Percentiles rank a stretch among this genome's conserved stretches.
phyloP scores from a whole-genome alignment of 208 protist genomes.

The Trichomonas gallinae region DNA sequence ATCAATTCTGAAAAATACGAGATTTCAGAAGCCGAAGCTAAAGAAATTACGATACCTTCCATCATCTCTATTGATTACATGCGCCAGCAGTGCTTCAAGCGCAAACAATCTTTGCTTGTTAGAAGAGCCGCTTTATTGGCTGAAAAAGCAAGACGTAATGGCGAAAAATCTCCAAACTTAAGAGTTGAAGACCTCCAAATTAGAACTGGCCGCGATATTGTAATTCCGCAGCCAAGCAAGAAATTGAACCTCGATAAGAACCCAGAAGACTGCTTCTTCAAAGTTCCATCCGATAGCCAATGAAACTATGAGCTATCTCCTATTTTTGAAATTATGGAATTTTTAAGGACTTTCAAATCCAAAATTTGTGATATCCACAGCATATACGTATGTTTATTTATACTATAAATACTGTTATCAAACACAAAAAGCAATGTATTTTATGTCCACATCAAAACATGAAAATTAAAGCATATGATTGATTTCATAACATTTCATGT shows the following conservation, averaged over 20 bases:
- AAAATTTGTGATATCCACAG: too few species aligned
- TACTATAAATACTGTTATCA: too few species aligned
- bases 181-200: not conserved
- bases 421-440: too few species aligned
- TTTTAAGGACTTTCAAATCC: too few species aligned
- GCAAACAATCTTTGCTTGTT: not conserved
- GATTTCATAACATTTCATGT: too few species aligned
- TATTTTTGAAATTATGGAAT: too few species aligned
- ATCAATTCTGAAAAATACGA: not conserved
- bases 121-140: not conserved
- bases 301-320: too few species aligned
- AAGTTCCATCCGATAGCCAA: not conserved
- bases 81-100: not conserved
- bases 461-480: too few species aligned
- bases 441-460: too few species aligned
- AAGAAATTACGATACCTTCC: not conserved
- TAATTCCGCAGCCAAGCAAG: not conserved
- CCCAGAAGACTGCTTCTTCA: not conserved
- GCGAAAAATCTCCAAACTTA: not conserved
- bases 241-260: not conserved
- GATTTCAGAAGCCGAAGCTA: not conserved
- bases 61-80: not conserved
- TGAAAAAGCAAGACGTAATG: not conserved
- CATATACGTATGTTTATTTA: too few species aligned
- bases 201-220: not conserved